Evolutionary conservation across 371 early-diverging fungal species (phyloP).

Genomic region (Circinella umbellata): DNA sequence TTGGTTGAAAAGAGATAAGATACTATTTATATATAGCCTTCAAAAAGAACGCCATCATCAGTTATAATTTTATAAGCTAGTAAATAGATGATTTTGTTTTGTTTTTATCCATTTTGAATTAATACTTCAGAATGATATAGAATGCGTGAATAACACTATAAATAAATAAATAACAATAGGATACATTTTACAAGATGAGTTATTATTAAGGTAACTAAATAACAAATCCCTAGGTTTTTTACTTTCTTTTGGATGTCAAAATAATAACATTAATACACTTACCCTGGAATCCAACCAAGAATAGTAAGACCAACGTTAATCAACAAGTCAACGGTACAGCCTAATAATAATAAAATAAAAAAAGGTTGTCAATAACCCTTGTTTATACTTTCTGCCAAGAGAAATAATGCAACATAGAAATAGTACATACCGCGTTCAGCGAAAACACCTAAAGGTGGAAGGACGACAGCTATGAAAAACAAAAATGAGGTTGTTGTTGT

Average conservation of each 20-base stretch:
- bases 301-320: slow-evolving; percentile 79
- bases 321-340: slow-evolving; percentile 71
- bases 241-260: neutral
- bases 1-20: no score
- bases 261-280: slow-evolving; percentile 17
- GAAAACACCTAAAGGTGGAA: slow-evolving; percentile 75
- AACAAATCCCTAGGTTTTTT: neutral
- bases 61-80: no score
- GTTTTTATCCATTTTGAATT: neutral
- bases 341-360: neutral
- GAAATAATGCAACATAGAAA: neutral
- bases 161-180: neutral
- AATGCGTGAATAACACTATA: slow-evolving; percentile 18
- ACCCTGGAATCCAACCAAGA: slow-evolving; percentile 82
- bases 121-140: slow-evolving; percentile 22
- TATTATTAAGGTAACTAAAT: neutral
- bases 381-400: neutral
- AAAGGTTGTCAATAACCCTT: neutral
- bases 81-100: no score
- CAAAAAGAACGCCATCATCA: no score
- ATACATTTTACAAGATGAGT: no score
- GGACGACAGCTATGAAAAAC: slow-evolving; percentile 45
- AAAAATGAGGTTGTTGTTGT: no score
- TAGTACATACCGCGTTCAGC: slow-evolving; percentile 30
- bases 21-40: no score